These are phyloP conservation scores for Cystofilobasidium macerans DNA, from an alignment of 768 basidiomycete genomes.

Conservation along the genomic window DNA sequence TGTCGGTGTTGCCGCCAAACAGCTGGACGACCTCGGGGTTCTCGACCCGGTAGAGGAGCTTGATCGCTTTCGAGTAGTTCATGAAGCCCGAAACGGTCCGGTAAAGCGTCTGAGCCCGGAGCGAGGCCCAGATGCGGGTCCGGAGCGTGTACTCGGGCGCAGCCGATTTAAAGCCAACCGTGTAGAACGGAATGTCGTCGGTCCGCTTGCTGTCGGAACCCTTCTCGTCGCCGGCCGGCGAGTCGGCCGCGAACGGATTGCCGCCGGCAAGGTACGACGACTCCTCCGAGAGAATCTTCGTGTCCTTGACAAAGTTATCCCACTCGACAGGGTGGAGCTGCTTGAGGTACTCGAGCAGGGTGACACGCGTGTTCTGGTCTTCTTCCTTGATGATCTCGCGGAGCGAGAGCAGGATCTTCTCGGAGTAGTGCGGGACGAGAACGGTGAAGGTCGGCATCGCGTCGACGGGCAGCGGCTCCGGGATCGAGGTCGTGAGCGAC, in stretches of 20 bases:
- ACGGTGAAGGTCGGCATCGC: conserved; percentile 99
- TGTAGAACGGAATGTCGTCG: conserved; percentile 93
- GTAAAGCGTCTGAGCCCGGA: conserved; percentile 96
- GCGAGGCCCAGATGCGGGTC: conserved; percentile 97
- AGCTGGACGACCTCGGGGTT: conserved; percentile 97
- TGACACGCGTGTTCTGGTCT: conserved; percentile 92
- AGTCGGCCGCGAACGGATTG: conserved; percentile 59
- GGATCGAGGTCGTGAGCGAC: conserved; percentile 87
- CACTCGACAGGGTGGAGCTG: conserved; percentile 96
- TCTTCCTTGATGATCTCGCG: conserved; percentile 98
- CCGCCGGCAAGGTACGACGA: conserved; percentile 64
- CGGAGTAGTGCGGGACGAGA: conserved; percentile 93
- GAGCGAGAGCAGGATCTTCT: conserved; percentile 94
- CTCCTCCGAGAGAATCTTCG: conserved; percentile 96
- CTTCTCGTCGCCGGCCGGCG: conserved; percentile 60
- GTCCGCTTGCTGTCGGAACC: conserved; percentile 53
- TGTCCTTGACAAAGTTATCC: conserved; percentile 99
- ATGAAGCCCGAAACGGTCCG: conserved; percentile 99
- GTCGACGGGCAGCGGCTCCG: conserved; percentile 86
- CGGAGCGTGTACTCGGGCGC: conserved; percentile 97
- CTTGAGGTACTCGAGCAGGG: conserved; percentile 93
- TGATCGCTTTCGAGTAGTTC: conserved; percentile 99
- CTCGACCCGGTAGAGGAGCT: conserved; percentile 96
- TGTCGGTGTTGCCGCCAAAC: conserved; percentile 95
- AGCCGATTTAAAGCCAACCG: conserved; percentile 97